These are phyloP conservation scores for Plenodomus tracheiphilus DNA, from an alignment of 2,329 filamentous ascomycete species.

Conservation along the genomic window DNA sequence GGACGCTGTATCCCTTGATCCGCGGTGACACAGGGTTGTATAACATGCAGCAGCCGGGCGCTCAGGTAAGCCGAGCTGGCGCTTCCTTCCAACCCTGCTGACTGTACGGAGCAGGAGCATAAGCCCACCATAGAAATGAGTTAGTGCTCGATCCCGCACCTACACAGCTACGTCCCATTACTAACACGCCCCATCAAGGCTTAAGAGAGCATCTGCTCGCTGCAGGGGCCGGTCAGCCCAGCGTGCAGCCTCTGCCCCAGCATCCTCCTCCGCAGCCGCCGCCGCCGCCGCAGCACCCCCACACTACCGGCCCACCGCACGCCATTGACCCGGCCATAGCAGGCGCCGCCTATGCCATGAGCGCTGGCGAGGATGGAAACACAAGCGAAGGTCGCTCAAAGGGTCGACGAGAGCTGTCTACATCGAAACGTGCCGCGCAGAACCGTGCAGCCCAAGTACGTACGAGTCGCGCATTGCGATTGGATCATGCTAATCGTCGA, in stretches of 20 bases:
- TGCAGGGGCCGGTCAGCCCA: constrained; percentile 50
- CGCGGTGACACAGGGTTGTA: constrained; percentile 32
- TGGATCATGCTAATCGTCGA: constrained; percentile 20
- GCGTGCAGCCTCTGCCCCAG: constrained; percentile 38
- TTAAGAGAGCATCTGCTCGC: constrained; percentile 66
- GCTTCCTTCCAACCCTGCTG: constrained; percentile 23
- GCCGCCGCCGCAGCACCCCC: constrained; percentile 26
- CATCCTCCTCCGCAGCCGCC: constrained; percentile 22
- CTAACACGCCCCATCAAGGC: constrained; percentile 50
- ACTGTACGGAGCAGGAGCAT: constrained; percentile 34
- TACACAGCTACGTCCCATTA: constrained; percentile 25
- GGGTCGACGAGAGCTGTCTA: constrained; percentile 87
- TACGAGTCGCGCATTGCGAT: neutral
- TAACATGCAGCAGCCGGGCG: constrained; percentile 47
- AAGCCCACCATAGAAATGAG: constrained; percentile 49
- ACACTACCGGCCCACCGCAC: constrained; percentile 51
- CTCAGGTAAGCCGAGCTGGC: constrained; percentile 57
- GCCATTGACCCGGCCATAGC: constrained; percentile 64
- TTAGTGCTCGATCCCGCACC: constrained; percentile 32
- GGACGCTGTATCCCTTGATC: constrained; percentile 39
- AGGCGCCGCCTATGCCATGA: constrained; percentile 54
- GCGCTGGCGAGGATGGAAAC: constrained; percentile 50
- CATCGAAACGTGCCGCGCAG: constrained; percentile 93
- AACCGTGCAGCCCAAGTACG: constrained; percentile 93
- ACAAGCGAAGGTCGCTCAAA: constrained; percentile 53